Conservation (phyloP, 257 asterid genomes). For the Cruciata laevipes region DNA sequence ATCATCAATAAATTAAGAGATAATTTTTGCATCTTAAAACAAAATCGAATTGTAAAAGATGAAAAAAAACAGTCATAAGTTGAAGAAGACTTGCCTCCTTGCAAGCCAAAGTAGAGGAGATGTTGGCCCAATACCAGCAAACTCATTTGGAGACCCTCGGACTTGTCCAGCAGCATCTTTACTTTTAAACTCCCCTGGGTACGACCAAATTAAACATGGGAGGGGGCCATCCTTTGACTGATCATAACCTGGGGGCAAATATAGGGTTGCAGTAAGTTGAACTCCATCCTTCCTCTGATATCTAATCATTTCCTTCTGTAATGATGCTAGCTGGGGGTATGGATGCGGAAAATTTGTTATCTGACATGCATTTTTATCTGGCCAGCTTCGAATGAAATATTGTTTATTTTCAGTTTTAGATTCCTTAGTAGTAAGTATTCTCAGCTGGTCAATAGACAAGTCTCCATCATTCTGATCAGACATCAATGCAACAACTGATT, state of each 20-base stretch:
- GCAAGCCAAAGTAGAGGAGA: conserved; percentile 97
- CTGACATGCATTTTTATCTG: conserved; percentile 74
- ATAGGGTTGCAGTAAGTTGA: conserved; percentile 90
- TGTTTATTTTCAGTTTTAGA: conserved; percentile 94
- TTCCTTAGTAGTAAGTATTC: conserved; percentile 77
- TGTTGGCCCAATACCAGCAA: conserved; percentile 94
- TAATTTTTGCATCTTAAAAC: conserved; percentile 13
- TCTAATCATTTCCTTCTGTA: conserved; percentile 93
- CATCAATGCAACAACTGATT: conserved; percentile 78
- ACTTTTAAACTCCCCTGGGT: conserved; percentile 98
- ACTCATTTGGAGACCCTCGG: conserved; percentile 97
- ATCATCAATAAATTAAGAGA: conserved; percentile 1
- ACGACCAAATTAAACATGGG: conserved; percentile 99
- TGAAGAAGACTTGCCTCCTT: conserved; percentile 53
- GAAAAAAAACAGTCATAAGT: neutral
- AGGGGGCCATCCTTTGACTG: conserved; percentile 88
- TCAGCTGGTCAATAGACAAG: conserved; percentile 42
- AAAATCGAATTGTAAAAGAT: neutral
- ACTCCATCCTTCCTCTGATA: conserved; percentile 93
- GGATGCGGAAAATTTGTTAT: conserved; percentile 95
- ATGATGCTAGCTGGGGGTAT: conserved; percentile 82
- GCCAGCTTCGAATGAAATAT: conserved; percentile 72
- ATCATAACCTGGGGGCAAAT: conserved; percentile 91
- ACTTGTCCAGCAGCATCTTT: conserved; percentile 98
- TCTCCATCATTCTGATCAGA: conserved; percentile 77